These are phyloP conservation scores for Ustilago sp. DNA, from an alignment of 1,284 basidiomycete genomes.

Conservation along the genomic window DNA sequence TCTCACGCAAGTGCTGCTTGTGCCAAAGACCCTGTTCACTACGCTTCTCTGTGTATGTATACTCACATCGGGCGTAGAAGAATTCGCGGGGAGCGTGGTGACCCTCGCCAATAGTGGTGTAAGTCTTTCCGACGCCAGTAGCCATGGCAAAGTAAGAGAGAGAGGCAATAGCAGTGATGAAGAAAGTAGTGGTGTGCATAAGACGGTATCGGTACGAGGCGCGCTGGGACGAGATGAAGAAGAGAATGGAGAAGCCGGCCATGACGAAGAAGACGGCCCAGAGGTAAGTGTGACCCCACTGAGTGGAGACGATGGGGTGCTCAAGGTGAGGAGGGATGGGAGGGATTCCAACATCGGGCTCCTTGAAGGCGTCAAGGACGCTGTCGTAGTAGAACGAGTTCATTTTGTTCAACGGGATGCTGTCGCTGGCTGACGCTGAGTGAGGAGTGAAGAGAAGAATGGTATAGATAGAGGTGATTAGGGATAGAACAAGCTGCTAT, in stretches of 20 bases:
- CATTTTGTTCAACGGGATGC: conserved; percentile 15
- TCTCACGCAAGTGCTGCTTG: not conserved
- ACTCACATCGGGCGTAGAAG: conserved; percentile 58
- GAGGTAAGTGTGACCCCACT: conserved; percentile 56
- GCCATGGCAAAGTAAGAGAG: conserved; percentile 63
- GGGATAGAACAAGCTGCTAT: not conserved
- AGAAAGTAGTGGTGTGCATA: conserved; percentile 58
- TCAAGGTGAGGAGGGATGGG: conserved; percentile 54
- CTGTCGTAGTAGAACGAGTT: conserved; percentile 58
- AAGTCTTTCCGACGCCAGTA: conserved; percentile 54
- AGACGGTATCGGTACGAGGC: conserved; percentile 60
- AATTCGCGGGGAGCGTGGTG: conserved; percentile 48
- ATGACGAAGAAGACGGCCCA: conserved; percentile 61
- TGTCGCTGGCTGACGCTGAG: not conserved
- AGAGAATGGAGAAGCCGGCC: conserved; percentile 51
- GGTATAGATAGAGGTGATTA: not conserved
- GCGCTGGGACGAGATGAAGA: conserved; percentile 56
- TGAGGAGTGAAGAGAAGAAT: not conserved
- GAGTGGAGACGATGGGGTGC: conserved; percentile 50
- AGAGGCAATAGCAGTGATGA: conserved; percentile 57
- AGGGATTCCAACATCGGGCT: conserved; percentile 53
- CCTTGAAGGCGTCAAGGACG: conserved; percentile 53
- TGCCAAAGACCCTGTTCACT: not conserved
- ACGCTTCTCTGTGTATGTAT: not conserved
- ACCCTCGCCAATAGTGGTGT: conserved; percentile 27